These are phyloP conservation scores for Isoetes taiwanensis DNA, from an alignment of 75 land plant genomes.

Conservation along the genomic window DNA sequence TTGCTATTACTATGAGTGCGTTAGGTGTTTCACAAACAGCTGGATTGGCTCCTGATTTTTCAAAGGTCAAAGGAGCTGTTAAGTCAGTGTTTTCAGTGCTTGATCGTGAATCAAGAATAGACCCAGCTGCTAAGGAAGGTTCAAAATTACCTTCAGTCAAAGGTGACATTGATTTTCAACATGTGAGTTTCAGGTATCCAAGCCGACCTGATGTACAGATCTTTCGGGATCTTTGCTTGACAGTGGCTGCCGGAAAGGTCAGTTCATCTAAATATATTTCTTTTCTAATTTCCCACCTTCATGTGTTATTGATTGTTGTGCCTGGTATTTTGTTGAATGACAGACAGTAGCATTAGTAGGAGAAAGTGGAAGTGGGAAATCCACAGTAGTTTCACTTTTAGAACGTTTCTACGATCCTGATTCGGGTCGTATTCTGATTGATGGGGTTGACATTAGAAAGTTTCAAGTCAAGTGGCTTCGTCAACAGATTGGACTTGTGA, in stretches of 20 bases:
- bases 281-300: too few relatives aligned
- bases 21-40: slow-evolving; percentile 55
- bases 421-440: not conserved
- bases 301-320: too few relatives aligned
- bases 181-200: slow-evolving; percentile 60
- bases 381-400: slow-evolving; percentile 9
- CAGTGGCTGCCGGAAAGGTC: slow-evolving; percentile 55
- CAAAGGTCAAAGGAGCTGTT: slow-evolving; percentile 47
- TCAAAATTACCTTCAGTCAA: slow-evolving; percentile 15
- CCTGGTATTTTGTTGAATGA: too few relatives aligned
- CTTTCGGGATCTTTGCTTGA: slow-evolving; percentile 39
- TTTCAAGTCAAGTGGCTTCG: slow-evolving; percentile 1
- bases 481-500: slow-evolving; percentile 7
- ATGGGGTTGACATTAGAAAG: not conserved
- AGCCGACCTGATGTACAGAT: slow-evolving; percentile 42
- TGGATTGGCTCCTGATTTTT: slow-evolving; percentile 42
- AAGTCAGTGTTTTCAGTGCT: slow-evolving; percentile 56
- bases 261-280: too few relatives aligned
- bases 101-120: slow-evolving; percentile 52
- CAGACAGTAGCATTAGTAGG: slow-evolving; percentile 12
- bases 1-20: slow-evolving; percentile 61
- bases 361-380: slow-evolving; percentile 13
- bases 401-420: slow-evolving; percentile 14
- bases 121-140: slow-evolving; percentile 23
- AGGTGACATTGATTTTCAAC: slow-evolving; percentile 43